A percentile compares a stretch with the other conserved stretches of the same genome.
These are phyloP conservation scores for Hypoxylon sp. DNA, from an alignment of 2,329 filamentous ascomycete species.

Conservation along the genomic window DNA sequence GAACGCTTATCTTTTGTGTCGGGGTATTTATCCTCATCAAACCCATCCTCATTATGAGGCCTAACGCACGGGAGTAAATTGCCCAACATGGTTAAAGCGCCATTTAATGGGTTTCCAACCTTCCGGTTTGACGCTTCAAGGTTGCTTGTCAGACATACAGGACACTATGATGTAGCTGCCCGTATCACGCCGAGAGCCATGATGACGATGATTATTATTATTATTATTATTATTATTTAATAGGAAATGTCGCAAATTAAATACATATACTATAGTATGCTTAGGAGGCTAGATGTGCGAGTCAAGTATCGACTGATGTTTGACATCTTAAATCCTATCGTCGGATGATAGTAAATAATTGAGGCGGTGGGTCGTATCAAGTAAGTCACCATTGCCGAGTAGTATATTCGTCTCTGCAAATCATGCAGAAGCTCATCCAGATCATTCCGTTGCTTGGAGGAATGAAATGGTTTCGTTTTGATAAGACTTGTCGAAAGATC, in stretches of 20 bases:
- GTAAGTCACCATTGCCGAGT: conserved; percentile 48
- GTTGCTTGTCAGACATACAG: conserved; percentile 40
- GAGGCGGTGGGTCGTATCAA: conserved; percentile 50
- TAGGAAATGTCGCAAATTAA: not conserved
- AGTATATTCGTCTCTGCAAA: conserved; percentile 39
- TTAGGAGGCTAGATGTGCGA: not conserved
- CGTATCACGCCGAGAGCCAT: conserved; percentile 15
- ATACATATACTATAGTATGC: not conserved
- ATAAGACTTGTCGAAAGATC: conserved; percentile 29
- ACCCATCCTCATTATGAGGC: conserved; percentile 37
- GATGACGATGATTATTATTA: not conserved
- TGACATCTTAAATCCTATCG: conserved; percentile 12
- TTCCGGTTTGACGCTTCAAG: conserved; percentile 32
- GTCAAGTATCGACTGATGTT: conserved; percentile 5
- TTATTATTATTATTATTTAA: not conserved
- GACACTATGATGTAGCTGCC: conserved; percentile 30
- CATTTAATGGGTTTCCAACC: conserved; percentile 29
- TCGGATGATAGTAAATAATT: conserved; percentile 25
- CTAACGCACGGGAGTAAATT: conserved; percentile 50
- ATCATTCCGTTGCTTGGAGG: conserved; percentile 46
- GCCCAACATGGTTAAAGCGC: conserved; percentile 49
- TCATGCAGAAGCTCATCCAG: conserved; percentile 42
- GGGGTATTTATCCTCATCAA: conserved; percentile 53
- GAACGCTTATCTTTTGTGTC: conserved; percentile 53
- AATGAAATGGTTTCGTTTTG: conserved; percentile 11